These are phyloP conservation scores for Coprinopsis cinerea DNA, from an alignment of 768 basidiomycete genomes.

Conservation along the genomic window DNA sequence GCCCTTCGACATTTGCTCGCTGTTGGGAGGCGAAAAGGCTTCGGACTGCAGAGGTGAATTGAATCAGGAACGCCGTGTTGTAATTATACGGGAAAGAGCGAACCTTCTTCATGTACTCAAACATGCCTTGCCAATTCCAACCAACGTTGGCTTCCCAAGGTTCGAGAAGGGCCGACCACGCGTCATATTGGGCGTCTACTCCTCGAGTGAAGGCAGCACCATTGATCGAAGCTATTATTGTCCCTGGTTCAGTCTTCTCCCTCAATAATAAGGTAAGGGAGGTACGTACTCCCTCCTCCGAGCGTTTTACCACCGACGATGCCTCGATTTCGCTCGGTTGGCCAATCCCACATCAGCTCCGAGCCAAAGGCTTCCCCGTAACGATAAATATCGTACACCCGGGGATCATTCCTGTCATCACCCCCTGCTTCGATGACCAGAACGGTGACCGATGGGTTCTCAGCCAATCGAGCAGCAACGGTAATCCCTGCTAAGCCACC, in stretches of 20 bases:
- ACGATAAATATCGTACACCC: slow-evolving; percentile 40
- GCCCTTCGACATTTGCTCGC: slow-evolving; percentile 21
- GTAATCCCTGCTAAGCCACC: slow-evolving; percentile 43
- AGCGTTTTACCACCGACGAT: slow-evolving; percentile 43
- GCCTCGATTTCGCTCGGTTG: slow-evolving; percentile 33
- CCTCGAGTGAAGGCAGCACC: slow-evolving; percentile 37
- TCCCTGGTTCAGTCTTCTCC: neutral
- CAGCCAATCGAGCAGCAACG: slow-evolving; percentile 42
- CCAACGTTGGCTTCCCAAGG: slow-evolving; percentile 35
- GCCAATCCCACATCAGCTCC: slow-evolving; percentile 42
- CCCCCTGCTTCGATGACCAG: slow-evolving; percentile 48
- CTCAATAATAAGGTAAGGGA: neutral
- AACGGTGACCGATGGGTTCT: slow-evolving; percentile 36
- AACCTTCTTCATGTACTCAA: slow-evolving; percentile 44
- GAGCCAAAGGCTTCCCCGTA: slow-evolving; percentile 37
- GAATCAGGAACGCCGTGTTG: slow-evolving; percentile 21
- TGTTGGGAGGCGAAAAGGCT: slow-evolving; percentile 44
- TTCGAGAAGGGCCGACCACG: slow-evolving; percentile 22
- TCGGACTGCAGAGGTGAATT: slow-evolving; percentile 44
- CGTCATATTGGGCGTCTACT: slow-evolving; percentile 27
- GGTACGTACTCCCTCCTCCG: slow-evolving; percentile 32
- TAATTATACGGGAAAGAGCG: neutral
- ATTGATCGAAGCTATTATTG: slow-evolving; percentile 37
- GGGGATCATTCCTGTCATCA: slow-evolving; percentile 38
- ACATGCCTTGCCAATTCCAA: slow-evolving; percentile 43